phyloP scores from a whole-genome alignment of 2,329 filamentous ascomycete genomes.

The Phaeoacremonium minimum region DNA sequence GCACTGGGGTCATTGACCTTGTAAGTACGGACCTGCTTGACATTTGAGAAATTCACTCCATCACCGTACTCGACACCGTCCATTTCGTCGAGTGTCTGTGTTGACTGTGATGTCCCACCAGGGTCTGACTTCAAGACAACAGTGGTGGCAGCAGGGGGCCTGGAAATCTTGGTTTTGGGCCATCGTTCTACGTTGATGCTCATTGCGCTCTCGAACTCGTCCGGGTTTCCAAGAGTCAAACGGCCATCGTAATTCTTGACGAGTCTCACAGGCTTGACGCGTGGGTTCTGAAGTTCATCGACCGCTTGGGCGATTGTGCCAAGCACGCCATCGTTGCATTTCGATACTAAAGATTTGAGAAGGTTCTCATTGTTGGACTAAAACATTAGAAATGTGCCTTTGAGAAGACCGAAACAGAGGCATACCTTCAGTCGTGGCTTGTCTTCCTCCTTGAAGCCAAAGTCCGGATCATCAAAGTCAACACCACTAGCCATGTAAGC shows the following conservation, averaged over 20 bases:
- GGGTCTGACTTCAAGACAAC: conserved; percentile 59
- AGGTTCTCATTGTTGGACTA: conserved; percentile 68
- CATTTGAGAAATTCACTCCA: conserved; percentile 56
- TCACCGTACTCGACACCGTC: conserved; percentile 40
- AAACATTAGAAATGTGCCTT: not conserved
- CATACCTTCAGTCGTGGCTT: conserved; percentile 67
- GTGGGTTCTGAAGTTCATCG: conserved; percentile 71
- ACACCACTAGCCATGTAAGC: conserved; percentile 56
- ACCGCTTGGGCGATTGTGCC: conserved; percentile 87
- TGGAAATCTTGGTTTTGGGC: conserved; percentile 76
- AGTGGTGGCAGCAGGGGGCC: conserved; percentile 69
- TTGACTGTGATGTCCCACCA: conserved; percentile 41
- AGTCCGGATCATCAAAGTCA: conserved; percentile 90
- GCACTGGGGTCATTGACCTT: conserved; percentile 71
- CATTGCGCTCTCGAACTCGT: conserved; percentile 69
- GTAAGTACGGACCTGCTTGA: conserved; percentile 78
- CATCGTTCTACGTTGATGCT: conserved; percentile 87
- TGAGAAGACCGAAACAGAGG: conserved; percentile 7
- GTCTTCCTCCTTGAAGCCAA: conserved; percentile 86
- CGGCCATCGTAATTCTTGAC: conserved; percentile 75
- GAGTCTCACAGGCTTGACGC: conserved; percentile 70
- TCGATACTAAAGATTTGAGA: conserved; percentile 60
- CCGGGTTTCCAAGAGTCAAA: conserved; percentile 73
- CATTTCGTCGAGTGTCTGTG: conserved; percentile 44
- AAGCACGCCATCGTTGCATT: conserved; percentile 64